Conservation (phyloP, 2,329 filamentous ascomycete species). For the Metarhizium humberi region DNA sequence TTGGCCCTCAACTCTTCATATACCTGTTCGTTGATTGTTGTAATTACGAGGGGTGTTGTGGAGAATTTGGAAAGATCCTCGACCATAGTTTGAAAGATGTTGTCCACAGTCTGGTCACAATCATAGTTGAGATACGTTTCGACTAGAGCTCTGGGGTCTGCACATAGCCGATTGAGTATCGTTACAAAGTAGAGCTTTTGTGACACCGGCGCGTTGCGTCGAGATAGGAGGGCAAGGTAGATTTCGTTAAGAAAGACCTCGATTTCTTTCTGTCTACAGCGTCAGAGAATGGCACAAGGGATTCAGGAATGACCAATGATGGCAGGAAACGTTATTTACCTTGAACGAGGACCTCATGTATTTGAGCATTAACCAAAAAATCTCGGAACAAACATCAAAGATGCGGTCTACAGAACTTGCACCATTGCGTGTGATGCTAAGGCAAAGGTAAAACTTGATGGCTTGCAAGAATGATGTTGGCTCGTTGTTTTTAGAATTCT, state of each 20-base stretch:
- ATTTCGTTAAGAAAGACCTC: conserved; percentile 98
- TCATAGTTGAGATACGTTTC: conserved; percentile 98
- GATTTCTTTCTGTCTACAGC: conserved; percentile 66
- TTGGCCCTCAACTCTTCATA: conserved; percentile 73
- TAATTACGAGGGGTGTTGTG: conserved; percentile 67
- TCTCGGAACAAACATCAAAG: conserved; percentile 92
- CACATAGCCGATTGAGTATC: conserved; percentile 73
- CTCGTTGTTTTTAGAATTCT: conserved; percentile 79
- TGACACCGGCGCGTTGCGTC: conserved; percentile 73
- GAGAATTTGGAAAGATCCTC: conserved; percentile 88
- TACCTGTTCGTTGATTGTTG: conserved; percentile 68
- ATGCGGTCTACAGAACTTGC: conserved; percentile 86
- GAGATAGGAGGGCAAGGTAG: conserved; percentile 84
- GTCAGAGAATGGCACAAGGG: conserved; percentile 15
- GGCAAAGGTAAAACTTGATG: conserved; percentile 91
- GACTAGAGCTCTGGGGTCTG: conserved; percentile 79
- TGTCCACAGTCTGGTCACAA: conserved; percentile 90
- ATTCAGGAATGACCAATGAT: not conserved
- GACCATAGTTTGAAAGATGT: conserved; percentile 92
- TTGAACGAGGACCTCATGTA: conserved; percentile 91
- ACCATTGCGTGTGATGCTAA: conserved; percentile 90
- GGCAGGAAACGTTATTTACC: conserved; percentile 36
- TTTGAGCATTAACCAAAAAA: conserved; percentile 96
- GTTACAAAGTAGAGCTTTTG: conserved; percentile 91
- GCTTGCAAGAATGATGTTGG: conserved; percentile 88